Base-by-base conservation (phyloP, 225 moss, liverwort and hornwort genomes). In the Asterella californica region DNA sequence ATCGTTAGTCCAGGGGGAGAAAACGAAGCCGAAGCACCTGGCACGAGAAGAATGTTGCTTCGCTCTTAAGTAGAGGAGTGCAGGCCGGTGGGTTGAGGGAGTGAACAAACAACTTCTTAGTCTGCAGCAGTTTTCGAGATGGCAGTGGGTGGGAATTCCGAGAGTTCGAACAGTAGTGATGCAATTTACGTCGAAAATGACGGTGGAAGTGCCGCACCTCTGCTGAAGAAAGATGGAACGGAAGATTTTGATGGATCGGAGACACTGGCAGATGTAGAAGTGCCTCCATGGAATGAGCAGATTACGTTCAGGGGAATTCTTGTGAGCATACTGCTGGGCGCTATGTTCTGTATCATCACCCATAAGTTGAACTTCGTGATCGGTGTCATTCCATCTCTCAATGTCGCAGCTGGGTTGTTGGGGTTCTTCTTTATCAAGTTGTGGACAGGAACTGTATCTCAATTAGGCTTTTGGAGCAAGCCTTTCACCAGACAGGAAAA, bases 401-500 rank as follows among this genome's bases (percentile, higher is more conserved):
- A 88, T 68, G 88, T 88, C 61, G 88, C 84, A 4, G 88, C 84
- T 5, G 88, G 88, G 11, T 66, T 88, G 38, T 74, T 88, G 42
- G 84, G 84, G 3, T 88, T 84, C 70, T 88, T 88, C 72, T 84
- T 88, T 74, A 75, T 88, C 53, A 84, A 88, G 78, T 18, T 79
- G 64, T 88, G 88, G 88, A 84, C 88, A 27, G 80, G 79, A 27
- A 82, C 78, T n/a, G 80, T 88, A 0, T 83, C 86, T 67, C 79
- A 84, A 54, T 55, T 84, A 68, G 88, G 88, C 5, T 62, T 88
- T 45, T 83, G 81, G 84, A 82, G 81, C 82, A 82, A 82, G 77
- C 88, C 88, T 65, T 88, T 88, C 86, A 88, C 88, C 54, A 81
- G 86, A n/a, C 88, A 88, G 78, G 88, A 88, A 70, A 88, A 88